Evolutionary conservation across 139 green algal genomes (phyloP), one percentile per base, ranked within the genome.

Genomic region (Trebouxia sp.): DNA sequence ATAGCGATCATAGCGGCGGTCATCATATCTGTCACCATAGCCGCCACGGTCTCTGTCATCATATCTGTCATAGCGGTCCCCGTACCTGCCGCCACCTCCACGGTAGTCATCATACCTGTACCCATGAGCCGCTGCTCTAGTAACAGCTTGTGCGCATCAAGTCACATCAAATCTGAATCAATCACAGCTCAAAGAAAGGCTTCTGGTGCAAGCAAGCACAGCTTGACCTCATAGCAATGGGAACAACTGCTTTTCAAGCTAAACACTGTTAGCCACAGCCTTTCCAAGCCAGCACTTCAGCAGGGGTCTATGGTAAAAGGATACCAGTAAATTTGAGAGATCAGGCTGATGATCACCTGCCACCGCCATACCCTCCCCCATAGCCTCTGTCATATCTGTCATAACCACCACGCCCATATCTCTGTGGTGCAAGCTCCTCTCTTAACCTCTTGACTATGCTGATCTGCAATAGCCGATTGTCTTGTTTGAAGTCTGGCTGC

Each of bases 381-480:
- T 77, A 76, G 62, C 58, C 76, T 43, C 45, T 48, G 17, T 56
- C n/a, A 69, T 30, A 62, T 47, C 65, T 35, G 30, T 53, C 74
- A 41, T 56, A 53, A 26, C 22, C 75, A 41, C 48, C 79, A 39
- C n/a, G 32, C 41, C 69, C 22, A 43, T 75, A 53, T 39, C 32
- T 79, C 17, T 45, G 7, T 5, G 72, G 42, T 66, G 72, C 43
- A 47, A 55, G 51, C 86, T 83, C 55, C 83, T 76, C 66, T 83
- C 45, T 42, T 22, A 91, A 65, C 45, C 88, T 85, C 58, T 91
- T 91, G 75, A 91, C 85, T 82, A 91, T 91, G 72, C 87, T 85
- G 78, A 89, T 89, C 86, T 89, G 81, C 55, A 43, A 0, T 22
- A 30, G 12, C 15, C 22, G 41, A 20, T 26, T 43, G 14, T 2